phyloP scores from a whole-genome alignment of 2,329 filamentous ascomycete species.

The Fusarium sacchari region DNA sequence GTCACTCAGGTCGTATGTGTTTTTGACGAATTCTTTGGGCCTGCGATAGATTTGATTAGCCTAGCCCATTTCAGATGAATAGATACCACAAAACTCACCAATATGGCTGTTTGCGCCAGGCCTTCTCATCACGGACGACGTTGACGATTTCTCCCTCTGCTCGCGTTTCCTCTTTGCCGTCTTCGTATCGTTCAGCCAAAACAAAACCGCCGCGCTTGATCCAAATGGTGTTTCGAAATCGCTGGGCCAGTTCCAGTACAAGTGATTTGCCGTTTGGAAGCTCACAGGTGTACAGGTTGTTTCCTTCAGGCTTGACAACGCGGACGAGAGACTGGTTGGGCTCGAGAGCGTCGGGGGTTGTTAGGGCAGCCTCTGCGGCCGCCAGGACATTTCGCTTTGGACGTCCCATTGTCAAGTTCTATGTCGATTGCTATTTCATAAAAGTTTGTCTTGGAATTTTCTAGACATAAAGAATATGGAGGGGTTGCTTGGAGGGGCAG shows the following conservation, averaged over 20 bases:
- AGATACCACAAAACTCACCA: conserved; percentile 66
- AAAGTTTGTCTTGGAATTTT: conserved; percentile 10
- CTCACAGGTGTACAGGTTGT: conserved; percentile 86
- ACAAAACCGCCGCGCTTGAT: conserved; percentile 91
- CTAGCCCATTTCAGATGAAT: conserved; percentile 10
- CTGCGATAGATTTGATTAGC: conserved; percentile 54
- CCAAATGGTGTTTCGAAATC: conserved; percentile 93
- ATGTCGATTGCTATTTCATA: background rate
- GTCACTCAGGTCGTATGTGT: conserved; percentile 68
- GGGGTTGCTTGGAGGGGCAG: conserved; percentile 36
- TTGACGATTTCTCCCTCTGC: conserved; percentile 91
- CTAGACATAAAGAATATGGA: conserved; percentile 15
- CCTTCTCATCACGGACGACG: conserved; percentile 89
- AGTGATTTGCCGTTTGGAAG: conserved; percentile 73
- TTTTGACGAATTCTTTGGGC: conserved; percentile 82
- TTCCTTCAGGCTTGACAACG: conserved; percentile 84
- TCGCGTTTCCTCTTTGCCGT: conserved; percentile 77
- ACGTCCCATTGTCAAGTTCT: conserved; percentile 46
- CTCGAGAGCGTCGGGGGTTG: conserved; percentile 67
- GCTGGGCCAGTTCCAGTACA: conserved; percentile 82
- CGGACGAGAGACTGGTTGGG: conserved; percentile 76
- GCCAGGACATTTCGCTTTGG: conserved; percentile 79
- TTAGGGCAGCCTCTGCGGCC: conserved; percentile 76
- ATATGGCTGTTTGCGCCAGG: conserved; percentile 88
- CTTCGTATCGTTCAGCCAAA: conserved; percentile 75